Evolutionary conservation across 2,329 filamentous ascomycete species (phyloP).

Genomic region (Ploettnerulaceae sp.): DNA sequence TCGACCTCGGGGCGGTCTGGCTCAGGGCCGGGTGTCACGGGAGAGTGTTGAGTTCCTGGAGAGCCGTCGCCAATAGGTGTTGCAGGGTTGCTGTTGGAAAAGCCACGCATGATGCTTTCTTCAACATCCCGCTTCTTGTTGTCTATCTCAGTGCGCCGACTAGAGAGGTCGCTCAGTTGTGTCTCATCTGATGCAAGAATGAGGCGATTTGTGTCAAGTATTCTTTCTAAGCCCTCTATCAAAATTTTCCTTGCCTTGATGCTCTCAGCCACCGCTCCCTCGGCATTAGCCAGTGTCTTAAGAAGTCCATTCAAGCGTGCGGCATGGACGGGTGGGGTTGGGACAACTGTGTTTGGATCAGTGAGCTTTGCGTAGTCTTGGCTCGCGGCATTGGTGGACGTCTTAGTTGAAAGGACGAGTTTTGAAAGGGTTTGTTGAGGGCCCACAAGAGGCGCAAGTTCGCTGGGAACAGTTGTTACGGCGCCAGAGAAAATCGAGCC

Average conservation of each 20-base stretch:
- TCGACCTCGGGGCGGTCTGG: constrained; percentile 77
- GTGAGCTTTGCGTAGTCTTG: constrained; percentile 81
- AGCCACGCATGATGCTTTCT: constrained; percentile 80
- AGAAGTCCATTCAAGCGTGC: constrained; percentile 85
- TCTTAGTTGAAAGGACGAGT: constrained; percentile 61
- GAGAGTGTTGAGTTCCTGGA: constrained; percentile 32
- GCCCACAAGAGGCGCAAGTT: constrained; percentile 70
- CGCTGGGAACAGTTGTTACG: constrained; percentile 59
- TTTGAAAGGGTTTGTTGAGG: constrained; percentile 72
- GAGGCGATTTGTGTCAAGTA: constrained; percentile 68
- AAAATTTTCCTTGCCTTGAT: constrained; percentile 79
- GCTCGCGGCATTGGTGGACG: constrained; percentile 64
- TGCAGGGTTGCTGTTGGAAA: constrained; percentile 54
- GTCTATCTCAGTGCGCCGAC: constrained; percentile 69
- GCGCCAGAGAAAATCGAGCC: constrained; percentile 66
- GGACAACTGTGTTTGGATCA: constrained; percentile 61
- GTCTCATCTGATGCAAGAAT: constrained; percentile 66
- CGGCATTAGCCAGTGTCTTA: constrained; percentile 81
- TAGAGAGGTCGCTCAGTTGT: constrained; percentile 57
- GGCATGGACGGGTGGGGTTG: constrained; percentile 85
- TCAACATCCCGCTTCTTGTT: constrained; percentile 84
- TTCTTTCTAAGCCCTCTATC: constrained; percentile 74
- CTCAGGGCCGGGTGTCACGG: constrained; percentile 47
- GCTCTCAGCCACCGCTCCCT: constrained; percentile 82
- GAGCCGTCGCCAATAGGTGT: constrained; percentile 43